Base-by-base conservation (phyloP, 2,329 filamentous ascomycete genomes). In the Mollisiaceae sp. region DNA sequence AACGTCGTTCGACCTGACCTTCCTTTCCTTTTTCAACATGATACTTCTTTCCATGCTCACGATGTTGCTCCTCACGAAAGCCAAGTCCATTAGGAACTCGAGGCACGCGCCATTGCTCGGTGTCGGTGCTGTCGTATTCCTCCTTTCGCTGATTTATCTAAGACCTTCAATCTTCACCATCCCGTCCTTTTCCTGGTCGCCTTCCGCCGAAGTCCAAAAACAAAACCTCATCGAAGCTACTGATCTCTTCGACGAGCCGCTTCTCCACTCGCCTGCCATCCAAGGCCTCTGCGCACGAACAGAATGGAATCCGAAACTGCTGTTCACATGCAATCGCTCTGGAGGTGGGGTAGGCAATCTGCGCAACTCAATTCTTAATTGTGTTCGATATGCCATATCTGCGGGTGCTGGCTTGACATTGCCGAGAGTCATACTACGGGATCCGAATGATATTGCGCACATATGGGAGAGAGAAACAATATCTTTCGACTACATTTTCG, bases 341-440 rank as follows among this genome's bases (percentile, higher is more conserved):
- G 64, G 67, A n/a, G 73, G 73, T 38, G 74, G 74, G 8, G 65
- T 76, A 14, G 71, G 73, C 9, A 75, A 74, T 56, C 63, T 75
- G 27, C 72, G 73, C 24, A 76, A 75, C 60, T 73, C 71, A 41
- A 70, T 75, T 35, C 63, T 75, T 35, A 73, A 71, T 47, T 75
- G 74, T 58, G 65, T 75, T 15, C 67, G 74, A 8, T 74, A 74
- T 65, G 65, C 71, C 22, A 75, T 75, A 57, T 67, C 66, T 18
- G 71, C 72, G n/a, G 73, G 73, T 24, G 73, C 65, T 8, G 65
- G 60, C 8, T 36, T 73, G 24, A 67, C 69, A 1, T 35, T 71
- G 52, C 72, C 73, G 2, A 60, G 60, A 14, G 68, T 74, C 32
- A 57, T 68, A 1, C 36, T 71, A 9, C 63, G 73, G 4, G 66